Percentiles rank a stretch among this genome's conserved stretches.
phyloP scores from a whole-genome alignment of 352 stramenopile species.

The Aphanomyces astaci region DNA sequence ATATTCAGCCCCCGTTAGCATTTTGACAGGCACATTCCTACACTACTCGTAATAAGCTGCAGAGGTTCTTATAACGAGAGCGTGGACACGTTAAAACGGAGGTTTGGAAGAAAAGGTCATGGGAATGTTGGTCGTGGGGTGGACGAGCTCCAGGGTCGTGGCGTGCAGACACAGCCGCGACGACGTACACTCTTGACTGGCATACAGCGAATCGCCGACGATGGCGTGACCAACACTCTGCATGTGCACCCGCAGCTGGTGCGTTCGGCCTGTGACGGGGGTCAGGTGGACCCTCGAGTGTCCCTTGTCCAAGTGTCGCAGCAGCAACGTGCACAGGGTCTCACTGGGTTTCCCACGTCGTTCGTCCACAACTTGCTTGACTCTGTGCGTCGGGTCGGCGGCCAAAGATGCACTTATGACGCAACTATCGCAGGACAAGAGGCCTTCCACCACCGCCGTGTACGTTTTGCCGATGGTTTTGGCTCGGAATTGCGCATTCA shows the following conservation, averaged over 20 bases:
- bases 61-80: no score
- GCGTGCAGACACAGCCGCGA: slow-evolving; percentile 48
- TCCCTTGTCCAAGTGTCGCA: not conserved
- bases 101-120: slow-evolving; percentile 34
- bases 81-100: slow-evolving; percentile 28
- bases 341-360: slow-evolving; percentile 25
- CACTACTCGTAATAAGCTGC: no score
- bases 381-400: slow-evolving; percentile 37
- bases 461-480: slow-evolving; percentile 54
- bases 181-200: slow-evolving; percentile 30
- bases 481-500: slow-evolving; percentile 61
- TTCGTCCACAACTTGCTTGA: slow-evolving; percentile 40
- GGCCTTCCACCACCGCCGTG: slow-evolving; percentile 41
- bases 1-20: no score
- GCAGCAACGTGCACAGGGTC: slow-evolving; percentile 24
- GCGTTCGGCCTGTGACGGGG: slow-evolving; percentile 80
- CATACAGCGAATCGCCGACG: slow-evolving; percentile 87
- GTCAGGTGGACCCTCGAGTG: slow-evolving; percentile 49
- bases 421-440: slow-evolving; percentile 27
- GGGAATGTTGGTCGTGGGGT: slow-evolving; percentile 35
- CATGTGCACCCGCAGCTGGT: slow-evolving; percentile 94
- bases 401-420: slow-evolving; percentile 44
- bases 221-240: slow-evolving; percentile 87
- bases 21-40: no score
- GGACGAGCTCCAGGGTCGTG: slow-evolving; percentile 32